Conservation (phyloP, 1,139 yeast species). For the Pichia sp. region DNA sequence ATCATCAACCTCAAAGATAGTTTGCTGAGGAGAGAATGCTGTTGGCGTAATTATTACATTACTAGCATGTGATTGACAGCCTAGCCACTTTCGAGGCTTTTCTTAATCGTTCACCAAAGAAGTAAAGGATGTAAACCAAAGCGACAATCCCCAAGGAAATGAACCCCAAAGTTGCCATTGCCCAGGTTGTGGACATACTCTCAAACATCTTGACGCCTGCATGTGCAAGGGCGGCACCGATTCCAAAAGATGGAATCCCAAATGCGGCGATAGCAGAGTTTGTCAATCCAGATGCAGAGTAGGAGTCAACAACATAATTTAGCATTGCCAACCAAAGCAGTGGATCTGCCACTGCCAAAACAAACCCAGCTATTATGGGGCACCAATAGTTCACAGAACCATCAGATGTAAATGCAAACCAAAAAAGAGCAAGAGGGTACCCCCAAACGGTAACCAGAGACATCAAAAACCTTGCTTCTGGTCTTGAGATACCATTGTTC, state of each 20-base stretch:
- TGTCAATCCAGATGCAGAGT: slow-evolving; percentile 35
- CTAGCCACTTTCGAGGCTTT: slow-evolving; percentile 36
- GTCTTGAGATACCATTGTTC: slow-evolving; percentile 40
- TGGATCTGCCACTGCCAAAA: slow-evolving; percentile 41
- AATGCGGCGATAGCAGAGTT: slow-evolving; percentile 50
- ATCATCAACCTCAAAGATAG: neutral
- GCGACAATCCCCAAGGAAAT: slow-evolving; percentile 38
- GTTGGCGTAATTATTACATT: too few species aligned
- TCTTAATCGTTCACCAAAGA: slow-evolving; percentile 38
- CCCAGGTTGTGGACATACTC: slow-evolving; percentile 42
- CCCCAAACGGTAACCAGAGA: slow-evolving; percentile 29
- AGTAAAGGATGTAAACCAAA: slow-evolving; percentile 41
- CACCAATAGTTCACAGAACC: slow-evolving; percentile 28
- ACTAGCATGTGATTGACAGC: slow-evolving; percentile 14
- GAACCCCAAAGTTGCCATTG: slow-evolving; percentile 41
- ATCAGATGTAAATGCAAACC: slow-evolving; percentile 28
- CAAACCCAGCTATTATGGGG: slow-evolving; percentile 28
- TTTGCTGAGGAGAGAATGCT: too few species aligned
- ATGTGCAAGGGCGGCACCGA: slow-evolving; percentile 47
- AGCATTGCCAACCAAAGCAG: slow-evolving; percentile 43
- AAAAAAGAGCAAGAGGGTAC: slow-evolving; percentile 27
- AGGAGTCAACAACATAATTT: slow-evolving; percentile 43
- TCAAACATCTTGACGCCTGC: slow-evolving; percentile 45
- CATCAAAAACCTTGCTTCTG: slow-evolving; percentile 31
- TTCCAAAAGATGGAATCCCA: slow-evolving; percentile 43